Conservation (phyloP, 2,329 filamentous ascomycete genomes). For the Aureobasidium sp. region DNA sequence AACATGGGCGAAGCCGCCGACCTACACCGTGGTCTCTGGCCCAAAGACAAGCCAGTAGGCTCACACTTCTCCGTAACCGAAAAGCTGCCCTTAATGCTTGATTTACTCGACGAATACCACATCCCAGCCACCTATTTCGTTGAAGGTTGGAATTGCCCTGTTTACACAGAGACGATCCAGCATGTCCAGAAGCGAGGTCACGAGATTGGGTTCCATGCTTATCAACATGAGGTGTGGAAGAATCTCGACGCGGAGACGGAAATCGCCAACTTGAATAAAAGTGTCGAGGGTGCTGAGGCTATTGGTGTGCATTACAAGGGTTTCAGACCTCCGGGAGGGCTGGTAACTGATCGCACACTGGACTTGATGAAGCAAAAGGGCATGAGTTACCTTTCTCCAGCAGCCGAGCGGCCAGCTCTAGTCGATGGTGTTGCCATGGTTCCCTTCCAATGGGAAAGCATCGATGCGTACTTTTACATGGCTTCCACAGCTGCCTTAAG, state of each 20-base stretch:
- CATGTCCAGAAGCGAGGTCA: conserved; percentile 24
- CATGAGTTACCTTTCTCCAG: conserved; percentile 29
- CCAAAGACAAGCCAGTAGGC: conserved; percentile 22
- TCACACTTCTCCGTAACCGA: conserved; percentile 26
- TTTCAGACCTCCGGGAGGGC: conserved; percentile 28
- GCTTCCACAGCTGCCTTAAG: conserved; percentile 25
- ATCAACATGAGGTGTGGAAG: conserved; percentile 30
- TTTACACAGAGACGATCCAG: conserved; percentile 23
- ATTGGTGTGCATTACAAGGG: conserved; percentile 23
- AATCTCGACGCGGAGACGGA: conserved; percentile 22
- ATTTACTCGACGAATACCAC: conserved; percentile 23
- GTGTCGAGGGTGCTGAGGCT: conserved; percentile 23
- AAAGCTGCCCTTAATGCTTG: conserved; percentile 25
- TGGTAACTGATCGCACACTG: conserved; percentile 27
- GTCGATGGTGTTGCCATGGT: conserved; percentile 19
- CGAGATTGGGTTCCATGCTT: conserved; percentile 30
- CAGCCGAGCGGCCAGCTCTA: conserved; percentile 25
- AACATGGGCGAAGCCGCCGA: conserved; percentile 33
- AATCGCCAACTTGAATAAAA: conserved; percentile 24
- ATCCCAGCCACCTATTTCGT: conserved; percentile 29
- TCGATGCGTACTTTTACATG: conserved; percentile 32
- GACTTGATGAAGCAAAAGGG: conserved; percentile 25
- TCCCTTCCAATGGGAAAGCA: conserved; percentile 24
- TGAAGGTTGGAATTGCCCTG: conserved; percentile 27
- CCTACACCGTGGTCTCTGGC: conserved; percentile 27